Conservation (phyloP, 352 stramenopile species). For the Globisporangium viniferum region DNA sequence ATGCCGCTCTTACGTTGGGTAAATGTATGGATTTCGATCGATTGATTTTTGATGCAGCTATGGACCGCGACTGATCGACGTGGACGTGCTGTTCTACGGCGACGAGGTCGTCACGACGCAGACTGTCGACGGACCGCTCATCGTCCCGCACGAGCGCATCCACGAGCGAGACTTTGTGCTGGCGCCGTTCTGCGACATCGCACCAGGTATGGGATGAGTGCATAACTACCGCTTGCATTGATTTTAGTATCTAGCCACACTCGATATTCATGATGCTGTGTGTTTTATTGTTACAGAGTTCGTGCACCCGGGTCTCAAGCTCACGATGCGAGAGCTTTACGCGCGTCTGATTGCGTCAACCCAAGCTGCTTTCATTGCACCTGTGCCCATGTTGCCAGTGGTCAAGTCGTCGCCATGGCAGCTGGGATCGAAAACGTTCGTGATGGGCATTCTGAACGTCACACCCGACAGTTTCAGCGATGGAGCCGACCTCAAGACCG, state of each 20-base stretch:
- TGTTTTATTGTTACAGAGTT: conserved; percentile 31
- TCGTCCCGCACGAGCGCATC: conserved; percentile 94
- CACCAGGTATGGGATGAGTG: conserved; percentile 27
- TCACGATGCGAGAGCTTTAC: conserved; percentile 76
- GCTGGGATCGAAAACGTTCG: conserved; percentile 66
- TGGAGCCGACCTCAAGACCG: conserved; percentile 35
- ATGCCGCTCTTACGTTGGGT: background rate
- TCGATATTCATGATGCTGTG: background rate
- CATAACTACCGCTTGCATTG: background rate
- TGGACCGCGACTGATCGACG: conserved; percentile 92
- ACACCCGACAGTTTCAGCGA: conserved; percentile 98
- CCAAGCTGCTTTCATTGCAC: conserved; percentile 29
- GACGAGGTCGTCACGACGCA: conserved; percentile 63
- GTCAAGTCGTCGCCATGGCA: conserved; percentile 39
- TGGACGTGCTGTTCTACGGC: conserved; percentile 95
- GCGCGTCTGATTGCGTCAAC: conserved; percentile 23
- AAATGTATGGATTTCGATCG: background rate
- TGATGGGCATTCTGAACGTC: conserved; percentile 99
- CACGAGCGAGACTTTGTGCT: conserved; percentile 97
- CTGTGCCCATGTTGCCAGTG: conserved; percentile 52
- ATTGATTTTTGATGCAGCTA: conserved; percentile 44
- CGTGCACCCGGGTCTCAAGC: conserved; percentile 71
- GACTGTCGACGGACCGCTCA: conserved; percentile 70
- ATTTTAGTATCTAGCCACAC: background rate
- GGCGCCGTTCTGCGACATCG: conserved; percentile 92